phyloP scores from a whole-genome alignment of 2,329 filamentous ascomycete species.

The Colletotrichum siamense region DNA sequence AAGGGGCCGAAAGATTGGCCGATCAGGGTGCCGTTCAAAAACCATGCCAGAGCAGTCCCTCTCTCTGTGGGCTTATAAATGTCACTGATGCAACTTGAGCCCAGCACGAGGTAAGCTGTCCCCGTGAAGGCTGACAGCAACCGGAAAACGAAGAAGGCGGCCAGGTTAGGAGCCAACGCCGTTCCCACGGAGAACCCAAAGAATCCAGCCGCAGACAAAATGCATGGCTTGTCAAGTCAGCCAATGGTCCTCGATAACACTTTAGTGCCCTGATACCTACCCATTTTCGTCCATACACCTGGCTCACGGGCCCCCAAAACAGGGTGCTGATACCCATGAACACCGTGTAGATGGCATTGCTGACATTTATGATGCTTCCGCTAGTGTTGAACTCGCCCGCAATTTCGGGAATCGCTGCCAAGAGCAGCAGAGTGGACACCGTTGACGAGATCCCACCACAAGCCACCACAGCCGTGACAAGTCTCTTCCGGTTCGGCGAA shows the following conservation, averaged over 20 bases:
- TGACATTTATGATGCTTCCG: constrained; percentile 71
- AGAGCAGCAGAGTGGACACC: constrained; percentile 47
- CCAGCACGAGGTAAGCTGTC: constrained; percentile 71
- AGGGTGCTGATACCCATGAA: constrained; percentile 72
- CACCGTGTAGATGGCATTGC: constrained; percentile 74
- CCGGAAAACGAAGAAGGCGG: constrained; percentile 71
- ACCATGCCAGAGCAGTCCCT: constrained; percentile 71
- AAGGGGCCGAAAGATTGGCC: constrained; percentile 69
- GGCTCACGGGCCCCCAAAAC: constrained; percentile 71
- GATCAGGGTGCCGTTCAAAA: constrained; percentile 68
- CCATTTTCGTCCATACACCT: constrained; percentile 57
- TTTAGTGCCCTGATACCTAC: constrained; percentile 37
- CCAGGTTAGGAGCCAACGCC: constrained; percentile 69
- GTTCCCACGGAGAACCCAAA: constrained; percentile 69
- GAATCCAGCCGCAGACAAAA: constrained; percentile 50
- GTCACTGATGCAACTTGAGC: constrained; percentile 65
- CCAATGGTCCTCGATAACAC: constrained; percentile 19
- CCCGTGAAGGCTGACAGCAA: constrained; percentile 74
- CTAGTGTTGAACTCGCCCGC: constrained; percentile 68
- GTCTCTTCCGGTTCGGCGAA: not conserved
- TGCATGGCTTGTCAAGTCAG: constrained; percentile 10
- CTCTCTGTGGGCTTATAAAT: constrained; percentile 66
- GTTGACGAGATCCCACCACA: constrained; percentile 13
- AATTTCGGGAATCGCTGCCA: constrained; percentile 78
- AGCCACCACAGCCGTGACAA: constrained; percentile 7